These are phyloP conservation scores for Tritrichomonas musculus DNA, from an alignment of 208 protist species.

Conservation along the genomic window DNA sequence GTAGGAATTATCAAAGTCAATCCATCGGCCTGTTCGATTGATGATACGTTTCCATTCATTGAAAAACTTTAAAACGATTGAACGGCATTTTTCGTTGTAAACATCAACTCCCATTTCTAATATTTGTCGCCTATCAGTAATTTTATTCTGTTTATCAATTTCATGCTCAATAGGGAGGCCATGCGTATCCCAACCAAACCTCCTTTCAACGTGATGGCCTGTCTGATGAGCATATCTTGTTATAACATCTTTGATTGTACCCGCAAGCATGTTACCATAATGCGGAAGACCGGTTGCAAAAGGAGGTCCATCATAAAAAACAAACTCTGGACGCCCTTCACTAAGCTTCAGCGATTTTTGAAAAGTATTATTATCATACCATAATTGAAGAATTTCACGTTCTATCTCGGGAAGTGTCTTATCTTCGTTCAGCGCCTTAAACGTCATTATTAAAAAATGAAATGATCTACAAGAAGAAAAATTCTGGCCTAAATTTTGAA, in stretches of 20 bases:
- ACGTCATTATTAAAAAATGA: background rate
- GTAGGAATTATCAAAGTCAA: conserved; percentile 99
- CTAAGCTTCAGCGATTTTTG: background rate
- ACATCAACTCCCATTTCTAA: conserved; percentile 84
- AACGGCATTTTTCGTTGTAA: conserved; percentile 93
- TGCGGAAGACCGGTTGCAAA: conserved; percentile 99
- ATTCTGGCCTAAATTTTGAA: too few species aligned
- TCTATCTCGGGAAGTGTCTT: background rate
- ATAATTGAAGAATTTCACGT: conserved; percentile 4
- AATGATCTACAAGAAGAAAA: too few species aligned
- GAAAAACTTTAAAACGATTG: conserved; percentile 94
- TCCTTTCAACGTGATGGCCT: conserved; percentile 89
- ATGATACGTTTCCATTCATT: conserved; percentile 90
- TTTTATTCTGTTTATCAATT: conserved; percentile 89
- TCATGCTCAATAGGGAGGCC: conserved; percentile 98
- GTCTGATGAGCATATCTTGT: conserved; percentile 91
- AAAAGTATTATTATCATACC: conserved; percentile 30
- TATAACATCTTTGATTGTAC: conserved; percentile 98
- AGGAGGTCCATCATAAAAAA: conserved; percentile 98
- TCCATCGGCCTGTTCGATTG: conserved; percentile 90
- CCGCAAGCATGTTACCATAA: conserved; percentile 97
- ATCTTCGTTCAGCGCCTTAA: background rate
- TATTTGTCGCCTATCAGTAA: conserved; percentile 49
- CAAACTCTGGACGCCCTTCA: background rate
- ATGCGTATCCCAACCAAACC: conserved; percentile 99